A percentile compares a stretch with the other conserved stretches of the same genome.
phyloP scores from a whole-genome alignment of 2,329 filamentous ascomycete genomes.

The Pseudocercospora vitis region DNA sequence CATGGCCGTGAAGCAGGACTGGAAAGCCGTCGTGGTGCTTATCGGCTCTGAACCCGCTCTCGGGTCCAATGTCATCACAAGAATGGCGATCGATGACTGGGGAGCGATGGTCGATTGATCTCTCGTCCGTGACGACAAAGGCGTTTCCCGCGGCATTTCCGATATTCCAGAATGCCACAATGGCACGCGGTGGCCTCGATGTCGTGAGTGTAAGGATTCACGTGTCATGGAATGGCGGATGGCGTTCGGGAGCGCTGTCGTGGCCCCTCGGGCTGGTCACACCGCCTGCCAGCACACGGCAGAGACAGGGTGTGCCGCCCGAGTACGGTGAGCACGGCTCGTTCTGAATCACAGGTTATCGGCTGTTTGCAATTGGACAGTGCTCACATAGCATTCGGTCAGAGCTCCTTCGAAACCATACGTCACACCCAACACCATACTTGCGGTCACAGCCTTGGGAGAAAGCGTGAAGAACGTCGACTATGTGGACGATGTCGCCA shows the following conservation, averaged over 20 bases:
- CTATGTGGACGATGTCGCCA: too few species aligned
- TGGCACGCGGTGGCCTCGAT: not conserved
- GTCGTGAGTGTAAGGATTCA: not conserved
- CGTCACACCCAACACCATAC: too few species aligned
- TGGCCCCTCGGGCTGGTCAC: not conserved
- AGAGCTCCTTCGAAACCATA: too few species aligned
- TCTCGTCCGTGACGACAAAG: too few species aligned
- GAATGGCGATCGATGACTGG: not conserved
- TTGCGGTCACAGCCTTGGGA: too few species aligned
- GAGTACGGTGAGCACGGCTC: too few species aligned
- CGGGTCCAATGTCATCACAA: not conserved
- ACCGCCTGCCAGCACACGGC: not conserved
- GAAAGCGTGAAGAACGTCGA: too few species aligned
- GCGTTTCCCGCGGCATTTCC: not conserved
- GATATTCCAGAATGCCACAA: too few species aligned
- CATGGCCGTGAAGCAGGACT: too few species aligned
- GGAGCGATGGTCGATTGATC: not conserved
- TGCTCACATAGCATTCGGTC: too few species aligned
- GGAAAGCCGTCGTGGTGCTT: not conserved
- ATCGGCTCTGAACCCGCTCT: not conserved
- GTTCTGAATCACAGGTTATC: too few species aligned
- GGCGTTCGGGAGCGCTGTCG: conserved; percentile 1
- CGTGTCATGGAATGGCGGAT: not conserved
- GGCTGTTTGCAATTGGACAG: too few species aligned
- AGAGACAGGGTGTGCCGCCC: not conserved